Evolutionary conservation across 176 grass and related monocot species (phyloP).

Genomic region (Guadua angustifolia): DNA sequence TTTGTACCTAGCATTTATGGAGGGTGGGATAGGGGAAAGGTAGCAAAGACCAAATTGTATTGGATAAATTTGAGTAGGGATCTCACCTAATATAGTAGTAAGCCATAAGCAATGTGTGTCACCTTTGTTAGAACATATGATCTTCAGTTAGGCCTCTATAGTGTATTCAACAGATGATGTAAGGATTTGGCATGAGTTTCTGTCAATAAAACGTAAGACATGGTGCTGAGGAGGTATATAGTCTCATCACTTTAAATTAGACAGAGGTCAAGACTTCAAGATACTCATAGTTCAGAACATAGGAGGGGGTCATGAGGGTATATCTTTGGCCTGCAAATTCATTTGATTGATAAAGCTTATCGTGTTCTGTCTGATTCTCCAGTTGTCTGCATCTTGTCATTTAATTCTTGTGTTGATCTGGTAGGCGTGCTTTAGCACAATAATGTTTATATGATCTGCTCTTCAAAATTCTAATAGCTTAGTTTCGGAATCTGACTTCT

Average conservation of each 20-base stretch:
- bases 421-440: background rate
- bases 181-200: background rate
- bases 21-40: background rate
- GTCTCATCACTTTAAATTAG: background rate
- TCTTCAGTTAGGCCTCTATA: background rate
- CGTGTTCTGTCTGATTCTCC: background rate
- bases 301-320: background rate
- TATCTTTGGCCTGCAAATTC: slow-evolving; percentile 1
- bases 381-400: background rate
- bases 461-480: background rate
- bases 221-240: background rate
- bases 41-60: background rate
- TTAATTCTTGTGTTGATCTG: background rate
- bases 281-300: slow-evolving; percentile 30
- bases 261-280: background rate
- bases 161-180: background rate
- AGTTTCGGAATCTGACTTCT: background rate
- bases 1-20: background rate
- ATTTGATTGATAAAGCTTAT: slow-evolving; percentile 12
- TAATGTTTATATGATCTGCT: background rate
- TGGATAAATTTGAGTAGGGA: slow-evolving; percentile 28
- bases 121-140: slow-evolving; percentile 3
- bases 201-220: slow-evolving; percentile 3
- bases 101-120: background rate
- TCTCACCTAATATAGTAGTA: background rate